Base-by-base conservation (phyloP, 2,329 filamentous ascomycete species). In the Dothiorella sarmentorum region DNA sequence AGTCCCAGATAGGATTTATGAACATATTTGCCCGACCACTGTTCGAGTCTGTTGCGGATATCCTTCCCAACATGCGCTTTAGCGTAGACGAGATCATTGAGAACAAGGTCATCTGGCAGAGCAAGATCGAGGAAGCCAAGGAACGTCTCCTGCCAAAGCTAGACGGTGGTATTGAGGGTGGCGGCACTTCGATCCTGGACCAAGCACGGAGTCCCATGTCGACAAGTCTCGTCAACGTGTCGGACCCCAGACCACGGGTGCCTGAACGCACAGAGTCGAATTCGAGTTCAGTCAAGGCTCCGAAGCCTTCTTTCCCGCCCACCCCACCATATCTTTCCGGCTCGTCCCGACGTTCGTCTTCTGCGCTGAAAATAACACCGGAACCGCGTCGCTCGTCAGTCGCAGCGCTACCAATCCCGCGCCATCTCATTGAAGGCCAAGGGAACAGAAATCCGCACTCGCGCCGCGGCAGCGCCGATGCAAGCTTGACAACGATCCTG, bases 1-100 rank as follows among this genome's bases (percentile, higher is more conserved):
- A 90, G 64, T 89, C 91, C 7, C 94, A 99, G 74, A 88, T 97
- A 57, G 88, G 90, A 22, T 99, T 99, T 75, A 97, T 97, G 90
- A 94, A 91, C 64, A 84, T 97, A 66, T 97, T 97, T 71, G 94
- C 93, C 15, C 85, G 92, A 49, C 94, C 94, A 1, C 81, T 99
- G 0, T 99, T 99, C 69, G 86, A 91, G 69, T 90, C 89, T 7
- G 87, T 97, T 7, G 86, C 90, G 27, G 89, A 95, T 65, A 83
- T 97, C 33, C 82, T 97, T 68, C 92, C 94, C 2, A 84, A 83
- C 20, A 90, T 97, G 85, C 79, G 81, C 52, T 97, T 95, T 72
- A 90, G 88, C 11, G 87, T 95, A 11, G 84, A 89, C 24, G 91
- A 96, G 73, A 86, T 97, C 22, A 80, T 89, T 52, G 77, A 77